Base-by-base conservation (phyloP, 2,329 filamentous ascomycete species). In the Cladosporium colombiae region DNA sequence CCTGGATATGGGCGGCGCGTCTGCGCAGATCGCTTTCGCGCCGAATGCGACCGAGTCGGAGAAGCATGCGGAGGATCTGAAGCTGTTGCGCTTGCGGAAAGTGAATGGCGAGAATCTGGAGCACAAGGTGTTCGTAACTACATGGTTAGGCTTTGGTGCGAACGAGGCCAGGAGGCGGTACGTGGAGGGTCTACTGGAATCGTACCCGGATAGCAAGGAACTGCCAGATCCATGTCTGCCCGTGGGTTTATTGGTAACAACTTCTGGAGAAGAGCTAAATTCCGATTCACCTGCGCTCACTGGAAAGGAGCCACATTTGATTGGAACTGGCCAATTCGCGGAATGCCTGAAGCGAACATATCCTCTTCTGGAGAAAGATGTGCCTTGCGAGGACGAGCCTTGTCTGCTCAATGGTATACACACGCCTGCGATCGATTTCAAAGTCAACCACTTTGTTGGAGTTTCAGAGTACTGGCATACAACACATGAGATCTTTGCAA, bases 391-490 rank as follows among this genome's bases (percentile, higher is more conserved):
- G 5, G 90, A 97, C 73, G 80, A 89, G 29, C 95, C 96, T 0
- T 99, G 95, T 77, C 81, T 99, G 37, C 83, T 99, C 46, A 92
- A 97, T 72, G 93, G 95, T 0, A 88, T 94, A 69, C 93, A 98
- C 75, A 93, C 95, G 1, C 95, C 95, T 1, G 91, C 92, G 3
- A 97, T 99, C 69, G 95, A 99, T 76, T 99, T 98, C 74, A 90
- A 95, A 68, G 89, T 98, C 40, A 99, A 99, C 73, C 96, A 97
- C 77, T 99, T 99, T 74, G 89, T 99, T 31, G 95, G 95, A 13
- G 94, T 99, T 3, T 98, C 94, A 0, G 95, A 99, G 76, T 99
- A 96, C 79, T 99, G 95, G 94, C 95, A 99, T 77, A 96, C 94
- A 0, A 99, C 95, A 0, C 95, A 99, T 73, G 93, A 95, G 64